Percentiles rank a stretch among this genome's conserved stretches.
Conservation (phyloP, 257 asterid species). For the Coffea canephora region DNA sequence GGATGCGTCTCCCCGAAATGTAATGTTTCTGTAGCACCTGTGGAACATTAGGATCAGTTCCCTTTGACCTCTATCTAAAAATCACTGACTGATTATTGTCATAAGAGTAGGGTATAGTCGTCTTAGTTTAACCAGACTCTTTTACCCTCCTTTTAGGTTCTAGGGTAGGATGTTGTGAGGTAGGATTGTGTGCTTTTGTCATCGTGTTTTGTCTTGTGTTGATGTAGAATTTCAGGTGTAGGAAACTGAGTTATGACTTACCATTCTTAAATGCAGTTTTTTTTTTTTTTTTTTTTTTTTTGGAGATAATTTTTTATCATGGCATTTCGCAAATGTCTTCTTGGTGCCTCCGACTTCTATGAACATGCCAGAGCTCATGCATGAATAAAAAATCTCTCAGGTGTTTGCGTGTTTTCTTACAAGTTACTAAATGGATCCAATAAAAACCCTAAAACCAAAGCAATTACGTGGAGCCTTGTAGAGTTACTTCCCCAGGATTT, state of each 20-base stretch:
- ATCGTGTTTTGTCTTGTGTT: constrained; percentile 22
- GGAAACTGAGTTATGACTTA: constrained; percentile 14
- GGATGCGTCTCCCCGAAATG: constrained; percentile 16
- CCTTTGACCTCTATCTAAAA: constrained; percentile 29
- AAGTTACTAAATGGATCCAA: neutral
- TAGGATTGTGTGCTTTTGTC: constrained; percentile 21
- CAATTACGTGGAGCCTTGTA: too few relatives aligned
- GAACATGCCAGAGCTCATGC: neutral
- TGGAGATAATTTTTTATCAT: neutral
- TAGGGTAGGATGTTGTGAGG: constrained; percentile 35
- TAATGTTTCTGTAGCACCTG: constrained; percentile 27
- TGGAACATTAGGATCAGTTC: constrained; percentile 41
- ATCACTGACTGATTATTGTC: constrained; percentile 31
- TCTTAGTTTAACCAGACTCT: constrained; percentile 24
- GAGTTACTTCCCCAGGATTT: too few relatives aligned
- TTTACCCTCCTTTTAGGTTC: constrained; percentile 29
- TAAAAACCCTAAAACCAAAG: too few relatives aligned
- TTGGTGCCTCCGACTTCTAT: neutral
- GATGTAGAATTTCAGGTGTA: constrained; percentile 29
- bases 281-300: too few relatives aligned
- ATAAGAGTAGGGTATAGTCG: constrained; percentile 27
- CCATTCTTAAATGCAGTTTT: constrained; percentile 25
- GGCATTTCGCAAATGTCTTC: neutral
- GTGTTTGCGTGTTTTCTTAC: neutral
- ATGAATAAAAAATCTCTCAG: neutral